Conservation (phyloP, 441 rosid species). For the Manihot esculenta region DNA sequence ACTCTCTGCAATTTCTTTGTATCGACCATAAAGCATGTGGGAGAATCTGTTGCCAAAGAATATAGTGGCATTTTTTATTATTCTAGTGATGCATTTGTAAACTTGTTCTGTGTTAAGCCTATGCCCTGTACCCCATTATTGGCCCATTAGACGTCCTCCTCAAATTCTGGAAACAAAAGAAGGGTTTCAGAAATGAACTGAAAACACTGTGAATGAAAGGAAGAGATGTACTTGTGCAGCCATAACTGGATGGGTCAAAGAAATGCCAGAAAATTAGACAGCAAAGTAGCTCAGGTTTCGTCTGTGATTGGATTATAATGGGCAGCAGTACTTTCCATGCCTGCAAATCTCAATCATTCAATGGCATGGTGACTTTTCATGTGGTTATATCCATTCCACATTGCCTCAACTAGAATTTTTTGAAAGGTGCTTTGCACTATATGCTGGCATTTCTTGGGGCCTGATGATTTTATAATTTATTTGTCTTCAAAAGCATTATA, state of each 20-base stretch:
- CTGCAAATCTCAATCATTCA: background rate
- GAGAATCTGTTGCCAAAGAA: background rate
- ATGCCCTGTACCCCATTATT: background rate
- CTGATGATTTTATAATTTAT: background rate
- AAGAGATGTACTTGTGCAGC: background rate
- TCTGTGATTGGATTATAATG: slow-evolving; percentile 4
- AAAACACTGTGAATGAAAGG: background rate
- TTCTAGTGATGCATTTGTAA: background rate
- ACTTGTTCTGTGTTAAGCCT: background rate
- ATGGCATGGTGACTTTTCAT: background rate
- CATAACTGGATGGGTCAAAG: background rate
- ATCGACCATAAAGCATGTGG: background rate
- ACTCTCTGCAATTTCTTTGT: background rate
- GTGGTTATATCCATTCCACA: background rate
- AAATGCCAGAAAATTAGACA: background rate
- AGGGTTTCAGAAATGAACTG: background rate
- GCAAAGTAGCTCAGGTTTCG: background rate
- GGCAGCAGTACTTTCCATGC: background rate
- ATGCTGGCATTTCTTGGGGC: background rate
- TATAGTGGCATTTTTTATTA: background rate
- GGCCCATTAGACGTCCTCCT: background rate
- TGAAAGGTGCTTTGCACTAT: background rate
- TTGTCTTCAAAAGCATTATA: background rate
- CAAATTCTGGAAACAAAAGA: background rate
- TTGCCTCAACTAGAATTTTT: background rate